A percentile compares a stretch with the other conserved stretches of the same genome.
These are phyloP conservation scores for Fusarium sambucinum DNA, from an alignment of 2,329 filamentous ascomycete species.

Conservation along the genomic window DNA sequence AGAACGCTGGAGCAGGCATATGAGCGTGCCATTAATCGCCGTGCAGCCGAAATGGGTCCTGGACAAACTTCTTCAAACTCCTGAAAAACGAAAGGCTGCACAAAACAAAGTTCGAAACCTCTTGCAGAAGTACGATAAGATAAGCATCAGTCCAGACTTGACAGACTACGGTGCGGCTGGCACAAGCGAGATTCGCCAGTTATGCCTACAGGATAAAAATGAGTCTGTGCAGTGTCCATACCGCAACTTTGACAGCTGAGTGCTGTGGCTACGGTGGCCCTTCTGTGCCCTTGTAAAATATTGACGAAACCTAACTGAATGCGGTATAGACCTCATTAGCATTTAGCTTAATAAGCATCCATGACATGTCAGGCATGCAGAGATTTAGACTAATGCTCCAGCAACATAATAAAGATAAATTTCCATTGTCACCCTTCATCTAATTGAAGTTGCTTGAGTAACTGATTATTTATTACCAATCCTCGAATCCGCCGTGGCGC, in stretches of 20 bases:
- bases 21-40: conserved; percentile 2
- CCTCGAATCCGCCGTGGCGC: rapidly evolving
- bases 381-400: not conserved
- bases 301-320: not conserved
- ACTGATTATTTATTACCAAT: not conserved
- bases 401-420: not conserved
- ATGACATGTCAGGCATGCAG: not conserved
- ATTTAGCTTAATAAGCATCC: not conserved
- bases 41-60: conserved; percentile 10
- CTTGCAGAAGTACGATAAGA: conserved; percentile 1
- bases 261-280: not conserved
- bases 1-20: conserved; percentile 12
- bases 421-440: no score
- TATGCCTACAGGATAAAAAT: conserved; percentile 1
- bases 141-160: conserved; percentile 3
- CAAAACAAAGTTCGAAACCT: conserved; percentile 10
- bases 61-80: not conserved
- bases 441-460: not conserved
- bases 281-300: no score
- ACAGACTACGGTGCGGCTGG: conserved; percentile 3
- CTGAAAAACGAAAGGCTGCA: conserved; percentile 6
- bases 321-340: rapidly evolving
- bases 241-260: not conserved
- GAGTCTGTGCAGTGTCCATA: conserved; percentile 14
- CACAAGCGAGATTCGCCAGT: conserved; percentile 1